Evolutionary conservation across 768 basidiomycete species (phyloP), one percentile per base, ranked within the genome.

Genomic region (Mycena kentingensis): DNA sequence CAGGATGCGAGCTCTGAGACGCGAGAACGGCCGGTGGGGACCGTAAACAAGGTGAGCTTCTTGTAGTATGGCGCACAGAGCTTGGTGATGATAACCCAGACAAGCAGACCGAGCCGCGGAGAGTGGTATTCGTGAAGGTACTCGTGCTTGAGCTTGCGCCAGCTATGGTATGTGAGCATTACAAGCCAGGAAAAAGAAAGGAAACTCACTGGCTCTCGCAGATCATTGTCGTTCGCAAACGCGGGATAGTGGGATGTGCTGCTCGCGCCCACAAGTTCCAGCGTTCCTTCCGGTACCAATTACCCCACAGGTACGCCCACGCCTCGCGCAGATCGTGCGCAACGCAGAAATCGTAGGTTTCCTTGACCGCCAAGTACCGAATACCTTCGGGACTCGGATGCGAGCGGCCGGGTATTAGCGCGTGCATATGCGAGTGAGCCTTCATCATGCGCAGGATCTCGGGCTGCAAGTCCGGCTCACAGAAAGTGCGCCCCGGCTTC

Each of bases 61-160:
- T 45, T 36, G 46, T 63, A 59, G 43, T 67, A 67, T 4, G 26
- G n/a, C 0, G 67, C 68, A 12, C 55, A 61, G 7, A 72, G 60
- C 36, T 70, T 70, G 8, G 35, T 43, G 15, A 70, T 53, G 1
- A 70, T 36, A 35, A 70, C 50, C 64, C 68, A 68, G 15, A 57
- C 45, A 6, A 70, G 57, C 13, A 68, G 32, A 42, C 68, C 68
- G 41, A 63, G 38, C 16, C 60, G 59, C 10, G 67, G 69, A 37
- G 57, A 60, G 26, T 60, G 60, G 41, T 66, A 69, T 49, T 70
- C 62, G 37, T 68, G 65, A 10, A 71, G 59, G 44, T 63, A 70
- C 43, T 71, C 66, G 18, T 63, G 42, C 41, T 71, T 72, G 37
- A 72, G 69, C 10, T 37, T 49, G 5, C 63, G 49, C 71, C 69